A percentile compares a stretch with the other conserved stretches of the same genome.
These are phyloP conservation scores for Aspergillus costaricaensis DNA, from an alignment of 2,329 filamentous ascomycete genomes.

Conservation along the genomic window DNA sequence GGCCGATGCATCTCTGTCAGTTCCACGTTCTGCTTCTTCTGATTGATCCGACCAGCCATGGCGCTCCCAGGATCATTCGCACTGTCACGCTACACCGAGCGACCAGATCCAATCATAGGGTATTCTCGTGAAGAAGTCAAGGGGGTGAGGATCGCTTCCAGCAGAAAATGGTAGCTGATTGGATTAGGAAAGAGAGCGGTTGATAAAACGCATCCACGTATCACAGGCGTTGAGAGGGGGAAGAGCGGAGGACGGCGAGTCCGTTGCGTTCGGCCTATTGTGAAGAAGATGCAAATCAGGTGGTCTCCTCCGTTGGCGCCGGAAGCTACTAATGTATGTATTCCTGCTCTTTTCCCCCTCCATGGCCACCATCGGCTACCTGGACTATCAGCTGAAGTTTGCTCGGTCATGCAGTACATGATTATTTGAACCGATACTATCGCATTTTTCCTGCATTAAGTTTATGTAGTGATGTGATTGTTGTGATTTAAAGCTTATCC, in stretches of 20 bases:
- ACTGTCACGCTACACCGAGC: not conserved
- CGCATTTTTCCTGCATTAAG: slow-evolving; percentile 12
- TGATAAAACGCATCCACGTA: slow-evolving; percentile 15
- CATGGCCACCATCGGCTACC: slow-evolving; percentile 1
- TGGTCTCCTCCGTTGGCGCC: slow-evolving; percentile 17
- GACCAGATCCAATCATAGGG: slow-evolving; percentile 16
- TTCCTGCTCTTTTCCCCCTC: slow-evolving; percentile 11
- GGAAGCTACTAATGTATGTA: slow-evolving; percentile 19
- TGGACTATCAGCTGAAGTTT: not conserved
- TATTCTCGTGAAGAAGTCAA: slow-evolving; percentile 21
- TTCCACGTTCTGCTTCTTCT: slow-evolving; percentile 11
- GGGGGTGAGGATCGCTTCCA: slow-evolving; percentile 6
- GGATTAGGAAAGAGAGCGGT: slow-evolving; percentile 11
- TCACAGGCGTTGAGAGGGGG: slow-evolving; percentile 5
- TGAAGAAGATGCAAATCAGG: slow-evolving; percentile 11
- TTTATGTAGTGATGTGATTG: slow-evolving; percentile 17
- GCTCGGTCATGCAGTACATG: slow-evolving; percentile 8
- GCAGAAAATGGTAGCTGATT: slow-evolving; percentile 13
- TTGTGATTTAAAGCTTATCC: slow-evolving; percentile 14
- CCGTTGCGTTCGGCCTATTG: not conserved
- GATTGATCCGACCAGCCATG: slow-evolving; percentile 11
- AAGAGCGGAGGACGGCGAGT: slow-evolving; percentile 5
- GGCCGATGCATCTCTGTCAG: slow-evolving; percentile 16
- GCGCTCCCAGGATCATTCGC: not conserved
- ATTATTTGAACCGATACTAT: slow-evolving; percentile 5